Evolutionary conservation across 306 rosid genomes (phyloP).

Genomic region (Spatholobus suberectus): DNA sequence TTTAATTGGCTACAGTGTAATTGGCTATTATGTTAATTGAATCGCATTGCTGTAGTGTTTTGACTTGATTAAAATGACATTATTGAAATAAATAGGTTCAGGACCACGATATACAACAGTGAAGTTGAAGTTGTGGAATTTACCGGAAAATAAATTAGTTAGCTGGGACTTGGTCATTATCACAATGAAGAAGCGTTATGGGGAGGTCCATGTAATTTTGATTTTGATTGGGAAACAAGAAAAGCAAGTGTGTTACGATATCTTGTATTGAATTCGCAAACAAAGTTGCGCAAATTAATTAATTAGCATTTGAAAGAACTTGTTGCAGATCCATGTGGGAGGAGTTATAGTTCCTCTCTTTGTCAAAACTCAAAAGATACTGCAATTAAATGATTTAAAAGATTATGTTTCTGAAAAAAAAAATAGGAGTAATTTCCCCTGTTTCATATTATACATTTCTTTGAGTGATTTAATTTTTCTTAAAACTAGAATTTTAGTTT

Average conservation of each 20-base stretch:
- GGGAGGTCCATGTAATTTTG: neutral
- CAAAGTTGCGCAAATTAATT: neutral
- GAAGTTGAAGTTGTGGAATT: neutral
- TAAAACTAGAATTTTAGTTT: too few relatives aligned
- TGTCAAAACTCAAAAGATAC: neutral
- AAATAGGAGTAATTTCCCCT: too few relatives aligned
- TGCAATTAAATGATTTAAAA: neutral
- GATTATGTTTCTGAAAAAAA: too few relatives aligned
- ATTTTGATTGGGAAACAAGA: neutral
- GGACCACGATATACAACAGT: neutral
- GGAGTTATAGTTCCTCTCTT: neutral
- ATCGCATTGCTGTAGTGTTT: neutral
- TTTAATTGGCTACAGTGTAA: neutral
- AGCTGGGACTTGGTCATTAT: neutral
- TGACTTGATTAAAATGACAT: conserved; percentile 5
- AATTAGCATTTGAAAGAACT: neutral
- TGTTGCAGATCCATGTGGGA: neutral
- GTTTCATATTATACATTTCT: too few relatives aligned
- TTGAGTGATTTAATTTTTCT: too few relatives aligned
- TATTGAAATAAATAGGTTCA: neutral
- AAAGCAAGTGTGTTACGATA: neutral
- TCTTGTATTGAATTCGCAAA: neutral
- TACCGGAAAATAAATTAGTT: neutral
- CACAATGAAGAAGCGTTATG: neutral
- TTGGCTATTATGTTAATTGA: neutral